Conservation (phyloP, 2,329 filamentous ascomycete species). For the Grosmannia clavigera region DNA sequence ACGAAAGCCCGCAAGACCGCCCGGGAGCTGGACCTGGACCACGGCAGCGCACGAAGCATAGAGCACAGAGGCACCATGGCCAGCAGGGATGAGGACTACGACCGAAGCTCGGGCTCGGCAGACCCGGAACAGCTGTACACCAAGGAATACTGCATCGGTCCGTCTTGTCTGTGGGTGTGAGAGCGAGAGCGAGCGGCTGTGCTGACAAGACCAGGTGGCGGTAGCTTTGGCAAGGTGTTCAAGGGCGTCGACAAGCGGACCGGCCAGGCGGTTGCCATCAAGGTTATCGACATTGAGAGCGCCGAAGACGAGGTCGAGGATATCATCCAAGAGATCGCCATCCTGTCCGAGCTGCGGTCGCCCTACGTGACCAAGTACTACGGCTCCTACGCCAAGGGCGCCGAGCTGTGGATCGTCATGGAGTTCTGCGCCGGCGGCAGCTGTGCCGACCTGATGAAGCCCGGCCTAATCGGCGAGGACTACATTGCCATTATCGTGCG, state of each 20-base stretch:
- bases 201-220: constrained; percentile 53
- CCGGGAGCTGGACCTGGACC: neutral
- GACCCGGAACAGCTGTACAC: constrained; percentile 90
- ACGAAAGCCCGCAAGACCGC: too few species aligned
- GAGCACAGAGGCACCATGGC: constrained; percentile 3
- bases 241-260: constrained; percentile 94
- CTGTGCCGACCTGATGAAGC: constrained; percentile 91
- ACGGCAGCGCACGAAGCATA: too few species aligned
- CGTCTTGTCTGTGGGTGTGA: constrained; percentile 15
- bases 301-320: constrained; percentile 99
- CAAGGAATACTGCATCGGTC: constrained; percentile 82
- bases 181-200: neutral
- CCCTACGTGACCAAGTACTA: constrained; percentile 97
- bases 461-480: constrained; percentile 79
- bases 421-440: constrained; percentile 96
- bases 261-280: constrained; percentile 91
- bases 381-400: constrained; percentile 90
- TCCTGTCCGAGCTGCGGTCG: constrained; percentile 88
- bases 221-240: constrained; percentile 97
- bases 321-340: constrained; percentile 97
- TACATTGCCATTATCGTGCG: constrained; percentile 94
- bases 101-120: constrained; percentile 40
- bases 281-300: constrained; percentile 97
- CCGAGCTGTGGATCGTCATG: constrained; percentile 98
- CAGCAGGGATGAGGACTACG: constrained; percentile 15